A percentile compares a stretch with the other conserved stretches of the same genome.
Evolutionary conservation across 2,329 filamentous ascomycete species (phyloP).

Genomic region (Ophiostoma quercus): DNA sequence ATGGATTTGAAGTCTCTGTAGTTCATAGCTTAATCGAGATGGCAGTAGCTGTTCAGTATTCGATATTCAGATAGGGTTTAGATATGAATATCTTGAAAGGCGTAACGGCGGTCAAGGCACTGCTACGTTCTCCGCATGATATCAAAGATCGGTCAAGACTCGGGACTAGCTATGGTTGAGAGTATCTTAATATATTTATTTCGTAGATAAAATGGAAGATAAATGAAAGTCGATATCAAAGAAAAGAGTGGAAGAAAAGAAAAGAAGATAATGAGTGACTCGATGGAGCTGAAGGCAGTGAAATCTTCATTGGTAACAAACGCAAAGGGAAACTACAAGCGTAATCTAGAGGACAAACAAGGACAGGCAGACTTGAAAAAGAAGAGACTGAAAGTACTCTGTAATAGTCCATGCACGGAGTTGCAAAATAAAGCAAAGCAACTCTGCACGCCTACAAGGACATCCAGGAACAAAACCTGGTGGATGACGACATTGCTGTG

Average conservation of each 20-base stretch:
- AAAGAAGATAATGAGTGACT: background rate
- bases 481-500: slow-evolving; percentile 10
- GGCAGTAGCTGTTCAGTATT: too few species aligned
- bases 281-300: background rate
- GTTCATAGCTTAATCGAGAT: background rate
- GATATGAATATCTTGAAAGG: background rate
- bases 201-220: too few species aligned
- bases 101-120: background rate
- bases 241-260: background rate
- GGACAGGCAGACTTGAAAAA: background rate
- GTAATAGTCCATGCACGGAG: background rate
- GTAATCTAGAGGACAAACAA: background rate
- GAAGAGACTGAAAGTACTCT: background rate
- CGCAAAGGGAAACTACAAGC: background rate
- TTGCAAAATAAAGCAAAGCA: background rate
- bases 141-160: slow-evolving; percentile 14
- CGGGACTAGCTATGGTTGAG: background rate
- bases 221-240: too few species aligned
- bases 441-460: background rate
- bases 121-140: slow-evolving; percentile 11
- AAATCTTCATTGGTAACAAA: background rate
- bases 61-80: background rate
- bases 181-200: too few species aligned
- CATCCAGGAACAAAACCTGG: slow-evolving; percentile 3
- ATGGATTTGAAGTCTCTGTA: slow-evolving; percentile 8